Conservation (phyloP, 1,284 basidiomycete species). For the Puccinia coronata region DNA sequence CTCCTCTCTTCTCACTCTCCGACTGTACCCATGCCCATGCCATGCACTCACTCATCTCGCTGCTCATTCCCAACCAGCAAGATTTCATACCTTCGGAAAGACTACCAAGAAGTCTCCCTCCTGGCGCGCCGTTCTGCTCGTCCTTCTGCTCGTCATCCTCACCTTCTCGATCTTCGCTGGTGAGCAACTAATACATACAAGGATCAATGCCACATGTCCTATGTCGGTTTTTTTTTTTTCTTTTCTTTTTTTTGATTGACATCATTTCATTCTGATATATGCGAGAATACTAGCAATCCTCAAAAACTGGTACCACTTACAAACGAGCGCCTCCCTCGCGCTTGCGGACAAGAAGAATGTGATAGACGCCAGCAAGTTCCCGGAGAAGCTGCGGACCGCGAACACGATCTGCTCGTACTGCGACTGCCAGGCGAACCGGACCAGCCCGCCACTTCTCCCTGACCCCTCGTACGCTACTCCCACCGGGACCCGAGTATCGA, state of each 20-base stretch:
- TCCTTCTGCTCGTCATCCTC: background rate
- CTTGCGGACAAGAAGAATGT: background rate
- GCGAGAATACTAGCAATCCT: background rate
- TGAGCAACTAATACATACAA: no score
- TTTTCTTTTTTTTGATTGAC: background rate
- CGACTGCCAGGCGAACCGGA: constrained; percentile 29
- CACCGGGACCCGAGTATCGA: background rate
- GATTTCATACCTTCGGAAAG: background rate
- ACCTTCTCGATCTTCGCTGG: background rate
- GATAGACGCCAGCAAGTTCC: background rate
- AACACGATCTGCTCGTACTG: constrained; percentile 34
- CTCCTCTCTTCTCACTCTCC: constrained; percentile 25
- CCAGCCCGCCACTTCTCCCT: constrained; percentile 24
- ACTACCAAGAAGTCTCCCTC: background rate
- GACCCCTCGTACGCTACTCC: background rate
- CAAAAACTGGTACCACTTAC: background rate
- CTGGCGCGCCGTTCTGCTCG: background rate
- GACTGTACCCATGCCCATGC: background rate
- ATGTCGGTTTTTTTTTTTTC: no score
- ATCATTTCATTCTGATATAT: background rate
- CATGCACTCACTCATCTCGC: background rate
- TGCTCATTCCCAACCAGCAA: constrained; percentile 24
- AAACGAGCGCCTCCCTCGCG: background rate
- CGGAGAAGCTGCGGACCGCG: constrained; percentile 1
- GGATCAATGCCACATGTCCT: no score